These are phyloP conservation scores for Miscanthus lutarioriparius DNA, from an alignment of 176 grass and related monocot genomes.

Conservation along the genomic window DNA sequence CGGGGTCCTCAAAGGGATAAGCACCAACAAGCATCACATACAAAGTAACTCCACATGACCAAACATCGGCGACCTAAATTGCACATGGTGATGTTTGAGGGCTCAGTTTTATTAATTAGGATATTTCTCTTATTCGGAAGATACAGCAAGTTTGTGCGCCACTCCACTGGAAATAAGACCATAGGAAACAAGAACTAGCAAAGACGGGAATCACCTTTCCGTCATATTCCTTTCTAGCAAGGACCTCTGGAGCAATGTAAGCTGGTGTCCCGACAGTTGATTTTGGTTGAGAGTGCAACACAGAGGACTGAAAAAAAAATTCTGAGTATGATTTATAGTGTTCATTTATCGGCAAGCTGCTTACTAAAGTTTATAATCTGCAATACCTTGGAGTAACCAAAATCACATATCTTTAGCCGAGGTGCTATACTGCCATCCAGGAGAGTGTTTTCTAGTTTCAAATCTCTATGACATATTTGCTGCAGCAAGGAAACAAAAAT, in stretches of 20 bases:
- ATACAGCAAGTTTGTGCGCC: neutral
- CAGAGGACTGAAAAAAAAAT: slow-evolving; percentile 58
- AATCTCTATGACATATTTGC: slow-evolving; percentile 98
- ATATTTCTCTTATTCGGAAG: neutral
- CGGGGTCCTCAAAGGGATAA: slow-evolving; percentile 94
- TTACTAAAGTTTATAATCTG: slow-evolving; percentile 4
- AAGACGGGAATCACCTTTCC: slow-evolving; percentile 66
- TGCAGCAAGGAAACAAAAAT: slow-evolving; percentile 36
- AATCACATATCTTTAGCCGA: slow-evolving; percentile 97
- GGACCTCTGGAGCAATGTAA: slow-evolving; percentile 91
- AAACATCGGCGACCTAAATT: slow-evolving; percentile 94
- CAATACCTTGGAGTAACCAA: slow-evolving; percentile 94
- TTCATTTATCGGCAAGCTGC: slow-evolving; percentile 18
- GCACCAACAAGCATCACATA: slow-evolving; percentile 99
- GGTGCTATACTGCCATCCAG: slow-evolving; percentile 88
- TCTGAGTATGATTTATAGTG: neutral
- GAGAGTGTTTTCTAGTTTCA: slow-evolving; percentile 98
- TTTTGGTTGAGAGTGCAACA: slow-evolving; percentile 95
- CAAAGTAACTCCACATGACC: slow-evolving; percentile 96
- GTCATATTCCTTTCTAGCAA: slow-evolving; percentile 87
- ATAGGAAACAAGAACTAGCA: slow-evolving; percentile 1
- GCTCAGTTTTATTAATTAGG: neutral
- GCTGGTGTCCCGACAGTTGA: slow-evolving; percentile 96
- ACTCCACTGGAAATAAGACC: neutral
- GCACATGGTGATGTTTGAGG: neutral